Percentiles rank a stretch among this genome's conserved stretches.
Conservation (phyloP, 306 rosid genomes). For the Carpinus fangiana region DNA sequence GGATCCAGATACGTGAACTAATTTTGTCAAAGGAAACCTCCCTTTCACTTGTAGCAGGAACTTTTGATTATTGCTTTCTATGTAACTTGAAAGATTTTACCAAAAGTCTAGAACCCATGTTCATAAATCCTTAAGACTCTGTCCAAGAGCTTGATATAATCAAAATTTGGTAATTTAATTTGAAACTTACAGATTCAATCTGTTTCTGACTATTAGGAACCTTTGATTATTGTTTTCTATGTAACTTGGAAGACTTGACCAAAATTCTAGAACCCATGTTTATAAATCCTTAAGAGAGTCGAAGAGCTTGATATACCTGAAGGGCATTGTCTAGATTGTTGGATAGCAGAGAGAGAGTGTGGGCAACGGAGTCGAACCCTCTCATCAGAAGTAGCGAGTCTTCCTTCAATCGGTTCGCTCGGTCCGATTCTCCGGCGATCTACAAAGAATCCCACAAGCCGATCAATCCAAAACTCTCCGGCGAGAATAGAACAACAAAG, state of each 20-base stretch:
- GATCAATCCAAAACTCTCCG: not conserved
- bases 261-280: not conserved
- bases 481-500: not conserved
- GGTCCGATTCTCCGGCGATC: slow-evolving; percentile 38
- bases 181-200: too few relatives aligned
- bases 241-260: not conserved
- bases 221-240: too few relatives aligned
- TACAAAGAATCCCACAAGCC: slow-evolving; percentile 14
- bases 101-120: not conserved
- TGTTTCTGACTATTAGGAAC: too few relatives aligned
- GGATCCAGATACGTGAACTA: not conserved
- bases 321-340: slow-evolving; percentile 75
- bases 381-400: slow-evolving; percentile 69
- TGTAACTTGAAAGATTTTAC: not conserved
- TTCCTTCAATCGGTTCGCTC: slow-evolving; percentile 53
- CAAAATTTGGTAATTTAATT: too few relatives aligned
- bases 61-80: not conserved
- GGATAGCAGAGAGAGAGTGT: slow-evolving; percentile 73
- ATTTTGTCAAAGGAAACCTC: not conserved
- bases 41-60: not conserved
- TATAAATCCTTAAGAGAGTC: not conserved
- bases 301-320: slow-evolving; percentile 46
- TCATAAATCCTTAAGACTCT: not conserved
- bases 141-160: slow-evolving; percentile 5
- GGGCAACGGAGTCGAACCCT: slow-evolving; percentile 84